Evolutionary conservation across 208 protist genomes (phyloP), one percentile per base, ranked within the genome.

Genomic region (Wallacemonas sp.): DNA sequence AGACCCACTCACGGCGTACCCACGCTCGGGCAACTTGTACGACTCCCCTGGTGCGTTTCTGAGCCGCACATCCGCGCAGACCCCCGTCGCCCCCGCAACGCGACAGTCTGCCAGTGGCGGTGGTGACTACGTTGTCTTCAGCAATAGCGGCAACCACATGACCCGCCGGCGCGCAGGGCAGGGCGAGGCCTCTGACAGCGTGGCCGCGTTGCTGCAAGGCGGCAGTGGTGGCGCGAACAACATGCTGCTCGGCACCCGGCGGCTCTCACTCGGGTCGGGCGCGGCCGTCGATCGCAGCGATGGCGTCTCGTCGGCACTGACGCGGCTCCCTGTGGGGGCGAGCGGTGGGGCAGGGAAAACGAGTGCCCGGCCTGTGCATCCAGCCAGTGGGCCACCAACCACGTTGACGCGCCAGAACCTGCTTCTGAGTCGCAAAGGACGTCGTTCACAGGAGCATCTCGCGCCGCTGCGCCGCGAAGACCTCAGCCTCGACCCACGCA

Each of bases 91-190:
- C n/a, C n/a, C n/a, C n/a, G n/a, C n/a, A n/a, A n/a, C n/a, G n/a
- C n/a, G n/a, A n/a, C n/a, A n/a, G n/a, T n/a, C n/a, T n/a, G n/a
- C n/a, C n/a, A n/a, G n/a, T n/a, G n/a, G n/a, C n/a, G 52, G 52
- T 58, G 52, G 52, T 21, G 52, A 58, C 6, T 58, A 58, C 23
- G 52, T 58, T 19, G 52, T 58, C 6, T 58, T 58, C 29, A 58
- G 52, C 52, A 34, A 41, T 21, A 58, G 52, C 29, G 52, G 52
- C 3, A 58, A 58, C 16, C 52, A 58, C 52, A 58, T 58, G 52
- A 58, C 32, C 2, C 52, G 52, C 12, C 52, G 29, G 9, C 26
- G 29, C 6, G 52, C 52, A 0, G 52, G 52, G 52, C 52, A 58
- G 16, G 32, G 29, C 9, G 52, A 39, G 4, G 30, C 52, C 29